These are phyloP conservation scores for Gynostemma pentaphyllum DNA, from an alignment of 306 rosid genomes.

Conservation along the genomic window DNA sequence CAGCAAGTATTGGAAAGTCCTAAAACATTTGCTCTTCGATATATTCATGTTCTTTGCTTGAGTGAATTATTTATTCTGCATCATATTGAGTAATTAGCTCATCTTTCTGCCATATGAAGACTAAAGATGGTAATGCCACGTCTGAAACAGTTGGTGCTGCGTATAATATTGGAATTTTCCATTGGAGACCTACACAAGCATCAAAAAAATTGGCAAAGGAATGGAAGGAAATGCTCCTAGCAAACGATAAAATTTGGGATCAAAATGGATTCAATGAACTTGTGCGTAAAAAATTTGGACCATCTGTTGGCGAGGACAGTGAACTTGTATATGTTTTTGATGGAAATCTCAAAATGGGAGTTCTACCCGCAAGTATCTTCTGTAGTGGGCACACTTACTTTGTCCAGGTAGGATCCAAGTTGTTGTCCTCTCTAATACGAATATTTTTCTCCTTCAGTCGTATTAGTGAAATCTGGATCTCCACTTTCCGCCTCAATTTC, in stretches of 20 bases:
- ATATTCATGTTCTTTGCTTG: neutral
- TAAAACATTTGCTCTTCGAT: neutral
- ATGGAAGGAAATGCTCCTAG: slow-evolving; percentile 72
- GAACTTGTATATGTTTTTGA: slow-evolving; percentile 84
- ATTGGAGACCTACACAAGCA: slow-evolving; percentile 84
- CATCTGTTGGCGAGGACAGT: slow-evolving; percentile 53
- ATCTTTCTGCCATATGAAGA: neutral
- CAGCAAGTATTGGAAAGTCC: neutral
- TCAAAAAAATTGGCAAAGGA: slow-evolving; percentile 77
- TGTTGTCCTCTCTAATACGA: slow-evolving; percentile 7
- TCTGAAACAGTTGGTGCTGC: slow-evolving; percentile 54
- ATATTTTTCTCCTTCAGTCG: neutral
- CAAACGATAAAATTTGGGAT: slow-evolving; percentile 86
- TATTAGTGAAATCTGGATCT: neutral
- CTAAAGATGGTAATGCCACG: neutral
- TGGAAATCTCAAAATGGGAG: slow-evolving; percentile 83
- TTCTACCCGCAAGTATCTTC: slow-evolving; percentile 81
- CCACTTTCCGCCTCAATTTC: neutral
- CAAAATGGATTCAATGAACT: slow-evolving; percentile 83
- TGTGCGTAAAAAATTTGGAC: slow-evolving; percentile 62
- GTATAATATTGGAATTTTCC: slow-evolving; percentile 90
- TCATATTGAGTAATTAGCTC: neutral
- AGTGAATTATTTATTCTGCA: neutral
- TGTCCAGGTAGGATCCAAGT: slow-evolving; percentile 53
- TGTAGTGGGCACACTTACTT: slow-evolving; percentile 97